phyloP scores from a whole-genome alignment of 768 basidiomycete species.

The Boletellus ananiceps region DNA sequence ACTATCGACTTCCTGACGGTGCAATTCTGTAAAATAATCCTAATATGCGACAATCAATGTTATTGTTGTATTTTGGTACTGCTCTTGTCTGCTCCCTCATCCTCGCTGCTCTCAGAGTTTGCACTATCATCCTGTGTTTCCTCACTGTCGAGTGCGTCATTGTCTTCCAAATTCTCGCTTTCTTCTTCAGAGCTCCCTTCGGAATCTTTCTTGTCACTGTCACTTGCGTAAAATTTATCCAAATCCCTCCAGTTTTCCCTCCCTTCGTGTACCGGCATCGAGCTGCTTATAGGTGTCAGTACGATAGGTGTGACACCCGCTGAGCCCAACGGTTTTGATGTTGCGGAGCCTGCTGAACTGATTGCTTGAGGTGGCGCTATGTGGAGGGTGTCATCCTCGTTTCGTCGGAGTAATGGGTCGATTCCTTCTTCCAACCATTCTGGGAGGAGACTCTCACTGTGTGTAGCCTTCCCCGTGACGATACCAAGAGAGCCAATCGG shows the following conservation, averaged over 20 bases:
- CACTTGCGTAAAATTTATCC: conserved; percentile 68
- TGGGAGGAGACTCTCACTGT: conserved; percentile 47
- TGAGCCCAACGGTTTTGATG: conserved; percentile 27
- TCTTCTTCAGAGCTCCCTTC: conserved; percentile 27
- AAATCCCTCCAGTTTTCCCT: conserved; percentile 54
- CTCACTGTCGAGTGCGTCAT: conserved; percentile 23
- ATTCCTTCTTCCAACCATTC: conserved; percentile 90
- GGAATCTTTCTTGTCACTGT: conserved; percentile 31
- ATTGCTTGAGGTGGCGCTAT: conserved; percentile 35
- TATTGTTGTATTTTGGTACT: conserved; percentile 10
- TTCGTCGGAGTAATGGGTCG: conserved; percentile 69
- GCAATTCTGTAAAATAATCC: conserved; percentile 34
- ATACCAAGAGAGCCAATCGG: conserved; percentile 65
- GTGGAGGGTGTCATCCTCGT: conserved; percentile 47
- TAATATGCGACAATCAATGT: conserved; percentile 1
- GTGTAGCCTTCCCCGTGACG: conserved; percentile 51
- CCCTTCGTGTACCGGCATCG: conserved; percentile 43
- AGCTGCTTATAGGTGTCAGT: conserved; percentile 49
- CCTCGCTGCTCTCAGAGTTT: conserved; percentile 17
- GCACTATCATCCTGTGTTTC: conserved; percentile 28
- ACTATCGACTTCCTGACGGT: conserved; percentile 46
- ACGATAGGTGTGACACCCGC: conserved; percentile 43
- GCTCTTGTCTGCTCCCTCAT: conserved; percentile 14
- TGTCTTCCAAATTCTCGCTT: conserved; percentile 32
- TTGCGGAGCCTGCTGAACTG: conserved; percentile 32